Conservation (phyloP, 495 filamentous ascomycete species). For the Lepidopterella palustris region DNA sequence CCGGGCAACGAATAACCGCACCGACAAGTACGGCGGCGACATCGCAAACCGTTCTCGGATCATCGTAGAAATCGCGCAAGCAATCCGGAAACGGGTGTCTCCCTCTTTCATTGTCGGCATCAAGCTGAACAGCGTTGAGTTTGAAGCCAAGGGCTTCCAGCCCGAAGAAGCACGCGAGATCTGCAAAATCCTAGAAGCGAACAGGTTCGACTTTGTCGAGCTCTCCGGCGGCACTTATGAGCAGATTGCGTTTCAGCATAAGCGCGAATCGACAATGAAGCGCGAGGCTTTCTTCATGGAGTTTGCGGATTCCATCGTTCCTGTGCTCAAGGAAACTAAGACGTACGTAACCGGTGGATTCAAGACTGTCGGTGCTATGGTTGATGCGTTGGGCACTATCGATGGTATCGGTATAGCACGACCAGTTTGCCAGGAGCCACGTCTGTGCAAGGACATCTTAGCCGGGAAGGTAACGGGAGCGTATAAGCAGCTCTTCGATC, state of each 20-base stretch:
- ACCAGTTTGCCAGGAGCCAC: slow-evolving; percentile 16
- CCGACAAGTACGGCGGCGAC: slow-evolving; percentile 56
- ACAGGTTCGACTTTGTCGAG: slow-evolving; percentile 58
- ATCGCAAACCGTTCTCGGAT: slow-evolving; percentile 53
- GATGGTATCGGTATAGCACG: slow-evolving; percentile 25
- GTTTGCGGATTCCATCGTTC: slow-evolving; percentile 55
- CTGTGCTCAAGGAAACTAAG: slow-evolving; percentile 48
- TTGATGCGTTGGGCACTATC: slow-evolving; percentile 41
- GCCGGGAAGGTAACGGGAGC: slow-evolving; percentile 10
- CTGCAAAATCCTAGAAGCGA: slow-evolving; percentile 48
- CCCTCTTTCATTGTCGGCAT: slow-evolving; percentile 52
- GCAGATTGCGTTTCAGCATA: slow-evolving; percentile 46
- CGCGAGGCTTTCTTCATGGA: slow-evolving; percentile 63
- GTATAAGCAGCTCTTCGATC: slow-evolving; percentile 13
- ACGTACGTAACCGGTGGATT: slow-evolving; percentile 59
- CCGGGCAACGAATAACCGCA: slow-evolving; percentile 52
- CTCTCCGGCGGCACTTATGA: slow-evolving; percentile 61
- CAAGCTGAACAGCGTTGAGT: slow-evolving; percentile 65
- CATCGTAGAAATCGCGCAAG: slow-evolving; percentile 47
- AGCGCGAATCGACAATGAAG: slow-evolving; percentile 48
- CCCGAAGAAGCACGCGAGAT: slow-evolving; percentile 51
- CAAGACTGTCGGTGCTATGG: slow-evolving; percentile 55
- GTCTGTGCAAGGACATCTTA: slow-evolving; percentile 13
- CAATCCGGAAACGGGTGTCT: slow-evolving; percentile 40
- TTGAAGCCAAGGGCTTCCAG: slow-evolving; percentile 54